A percentile compares a stretch with the other conserved stretches of the same genome.
Conservation (phyloP, 1,139 yeast species). For the Kodamaea sp. region DNA sequence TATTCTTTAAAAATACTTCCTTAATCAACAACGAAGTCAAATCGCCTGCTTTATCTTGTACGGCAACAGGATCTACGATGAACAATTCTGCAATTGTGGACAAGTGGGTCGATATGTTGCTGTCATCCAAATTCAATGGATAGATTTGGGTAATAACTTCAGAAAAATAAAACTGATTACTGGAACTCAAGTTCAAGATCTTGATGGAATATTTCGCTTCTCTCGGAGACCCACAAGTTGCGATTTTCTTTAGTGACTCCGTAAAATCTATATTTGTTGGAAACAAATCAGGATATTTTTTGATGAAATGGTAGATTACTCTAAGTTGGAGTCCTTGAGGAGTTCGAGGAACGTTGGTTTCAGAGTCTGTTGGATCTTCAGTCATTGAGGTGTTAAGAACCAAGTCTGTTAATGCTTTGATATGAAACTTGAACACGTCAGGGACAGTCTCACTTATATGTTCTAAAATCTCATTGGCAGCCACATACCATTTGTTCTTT, state of each 20-base stretch:
- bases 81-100: slow-evolving; percentile 65
- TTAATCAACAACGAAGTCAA: slow-evolving; percentile 63
- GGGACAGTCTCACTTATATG: slow-evolving; percentile 66
- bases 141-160: slow-evolving; percentile 45
- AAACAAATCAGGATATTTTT: slow-evolving; percentile 44
- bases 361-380: slow-evolving; percentile 10
- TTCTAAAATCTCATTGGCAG: slow-evolving; percentile 57
- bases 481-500: slow-evolving; percentile 27
- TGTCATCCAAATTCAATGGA: slow-evolving; percentile 48
- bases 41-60: slow-evolving; percentile 58
- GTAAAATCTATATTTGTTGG: slow-evolving; percentile 39
- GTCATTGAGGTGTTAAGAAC: slow-evolving; percentile 25
- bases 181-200: slow-evolving; percentile 51
- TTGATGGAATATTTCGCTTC: slow-evolving; percentile 71
- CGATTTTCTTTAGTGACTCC: slow-evolving; percentile 43
- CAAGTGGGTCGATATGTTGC: slow-evolving; percentile 54
- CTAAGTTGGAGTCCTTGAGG: slow-evolving; percentile 35
- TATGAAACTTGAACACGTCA: slow-evolving; percentile 61
- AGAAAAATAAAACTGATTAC: slow-evolving; percentile 39
- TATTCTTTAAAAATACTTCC: slow-evolving; percentile 57
- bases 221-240: slow-evolving; percentile 53
- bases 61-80: slow-evolving; percentile 47
- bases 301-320: slow-evolving; percentile 62
- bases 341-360: slow-evolving; percentile 8
- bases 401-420: slow-evolving; percentile 48